Evolutionary conservation across 345 rosid species (phyloP), one percentile per base, ranked within the genome.

Genomic region (Citrus hindsii): DNA sequence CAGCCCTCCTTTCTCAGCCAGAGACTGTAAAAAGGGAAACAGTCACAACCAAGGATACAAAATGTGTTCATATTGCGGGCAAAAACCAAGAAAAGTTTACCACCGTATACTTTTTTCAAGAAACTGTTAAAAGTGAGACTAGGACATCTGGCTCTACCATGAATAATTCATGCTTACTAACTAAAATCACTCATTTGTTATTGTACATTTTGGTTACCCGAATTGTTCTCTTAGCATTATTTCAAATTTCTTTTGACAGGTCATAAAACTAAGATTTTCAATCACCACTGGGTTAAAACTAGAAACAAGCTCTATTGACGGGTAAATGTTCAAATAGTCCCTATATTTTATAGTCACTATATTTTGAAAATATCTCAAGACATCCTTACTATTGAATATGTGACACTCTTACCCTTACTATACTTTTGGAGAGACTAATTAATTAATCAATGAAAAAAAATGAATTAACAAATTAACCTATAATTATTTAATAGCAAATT

Each of bases 1-100:
- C 64, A 90, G 80, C 60, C 97, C 98, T 79, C 99, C 99, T 87
- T 95, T 95, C 91, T 95, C 98, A 63, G 97, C 95, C 88, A 95
- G 88, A 14, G 94, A 87, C 97, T 94, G 84, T 85, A 88, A 76
- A 73, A 37, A 77, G 19, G 67, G 67, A 58, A 82, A 71, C 53
- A 42, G 42, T 10, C 56, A 69, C 12, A 73, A 21, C 40, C 14
- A 18, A 32, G 69, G 4, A 5, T 7, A 58, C 35, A 58, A 27
- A 61, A 3, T 32, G n/a, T 19, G 35, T 33, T 35, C 65, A 72
- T 55, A 72, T 56, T 65, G 40, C 68, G 32, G 40, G 24, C 58
- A 18, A 53, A 5, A 5, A 53, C 21, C 58, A 53, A 18, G 7
- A 53, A 6, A 53, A 53, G 58, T 16, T 18, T 53, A 3, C 58